Percentiles rank a stretch among this genome's conserved stretches.
Conservation (phyloP, 2,329 filamentous ascomycete species). For the Endothia cerciana region DNA sequence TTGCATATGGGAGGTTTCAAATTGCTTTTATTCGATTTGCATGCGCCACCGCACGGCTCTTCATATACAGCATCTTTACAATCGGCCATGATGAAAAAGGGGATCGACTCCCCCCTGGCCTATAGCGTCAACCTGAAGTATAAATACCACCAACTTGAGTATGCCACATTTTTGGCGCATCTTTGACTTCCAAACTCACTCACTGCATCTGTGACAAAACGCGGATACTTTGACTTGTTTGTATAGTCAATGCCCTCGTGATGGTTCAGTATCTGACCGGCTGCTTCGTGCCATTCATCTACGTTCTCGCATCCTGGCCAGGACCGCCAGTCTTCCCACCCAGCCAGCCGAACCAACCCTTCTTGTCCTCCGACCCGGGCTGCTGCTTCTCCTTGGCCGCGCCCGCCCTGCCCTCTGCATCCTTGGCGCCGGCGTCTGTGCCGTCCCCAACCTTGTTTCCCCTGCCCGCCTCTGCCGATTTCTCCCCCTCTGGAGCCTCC, state of each 20-base stretch:
- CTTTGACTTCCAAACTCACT: constrained; percentile 3
- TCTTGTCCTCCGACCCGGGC: constrained; percentile 15
- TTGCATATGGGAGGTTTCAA: constrained; percentile 13
- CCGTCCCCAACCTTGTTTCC: not conserved
- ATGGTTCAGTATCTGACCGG: not conserved
- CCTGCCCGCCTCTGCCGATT: not conserved
- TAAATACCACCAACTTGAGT: not conserved
- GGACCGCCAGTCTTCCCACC: constrained; percentile 19
- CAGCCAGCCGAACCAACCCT: constrained; percentile 24
- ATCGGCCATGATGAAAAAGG: constrained; percentile 11
- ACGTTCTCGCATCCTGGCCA: constrained; percentile 23
- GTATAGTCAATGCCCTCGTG: not conserved
- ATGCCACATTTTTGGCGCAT: not conserved
- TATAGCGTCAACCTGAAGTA: constrained; percentile 19
- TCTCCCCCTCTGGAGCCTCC: not conserved
- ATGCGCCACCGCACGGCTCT: constrained; percentile 13
- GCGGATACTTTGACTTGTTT: not conserved
- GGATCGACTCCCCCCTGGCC: constrained; percentile 3
- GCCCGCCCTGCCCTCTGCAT: constrained; percentile 5
- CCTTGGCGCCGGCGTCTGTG: not conserved
- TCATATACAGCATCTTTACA: constrained; percentile 18
- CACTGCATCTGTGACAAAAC: not conserved
- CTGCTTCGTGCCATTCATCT: not conserved
- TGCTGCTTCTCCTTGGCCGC: not conserved
- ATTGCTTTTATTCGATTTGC: constrained; percentile 8